phyloP scores from a whole-genome alignment of 805 yeast genomes.

The Hanseniaspora pseudoguilliermondii region DNA sequence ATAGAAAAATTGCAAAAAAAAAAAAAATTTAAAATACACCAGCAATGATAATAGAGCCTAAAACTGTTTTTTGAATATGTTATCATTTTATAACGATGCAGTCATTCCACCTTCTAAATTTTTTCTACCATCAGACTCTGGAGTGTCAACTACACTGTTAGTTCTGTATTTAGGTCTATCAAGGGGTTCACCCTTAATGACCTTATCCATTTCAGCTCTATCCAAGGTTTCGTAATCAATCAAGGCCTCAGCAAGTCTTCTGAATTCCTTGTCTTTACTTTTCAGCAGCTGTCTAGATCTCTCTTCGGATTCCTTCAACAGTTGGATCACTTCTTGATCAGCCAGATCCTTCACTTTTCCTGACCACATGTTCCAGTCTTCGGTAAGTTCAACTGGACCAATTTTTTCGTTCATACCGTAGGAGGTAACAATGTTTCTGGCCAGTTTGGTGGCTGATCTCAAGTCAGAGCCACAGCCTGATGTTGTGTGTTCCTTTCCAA shows the following conservation, averaged over 20 bases:
- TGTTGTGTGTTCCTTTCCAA: conserved; percentile 85
- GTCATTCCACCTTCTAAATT: conserved; percentile 22
- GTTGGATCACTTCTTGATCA: conserved; percentile 75
- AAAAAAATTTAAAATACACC: background rate
- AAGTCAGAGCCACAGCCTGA: conserved; percentile 92
- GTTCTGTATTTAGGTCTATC: conserved; percentile 56
- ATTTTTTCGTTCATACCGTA: conserved; percentile 92
- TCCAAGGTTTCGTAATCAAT: conserved; percentile 91
- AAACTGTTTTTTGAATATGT: background rate
- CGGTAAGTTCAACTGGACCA: conserved; percentile 84
- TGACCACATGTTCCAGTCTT: conserved; percentile 93
- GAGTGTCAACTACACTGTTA: conserved; percentile 59
- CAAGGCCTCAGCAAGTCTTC: conserved; percentile 81
- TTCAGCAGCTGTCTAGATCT: conserved; percentile 61
- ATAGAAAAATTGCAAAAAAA: background rate
- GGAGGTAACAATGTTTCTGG: conserved; percentile 91
- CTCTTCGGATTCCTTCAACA: conserved; percentile 61
- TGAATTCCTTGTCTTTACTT: conserved; percentile 55
- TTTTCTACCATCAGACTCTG: conserved; percentile 35
- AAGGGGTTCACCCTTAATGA: conserved; percentile 67
- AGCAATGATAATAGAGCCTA: too few relatives aligned
- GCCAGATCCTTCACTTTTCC: conserved; percentile 77
- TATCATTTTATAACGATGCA: conserved; percentile 1
- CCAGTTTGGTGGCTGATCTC: conserved; percentile 78
- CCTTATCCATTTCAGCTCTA: conserved; percentile 76